phyloP scores from a whole-genome alignment of 2,329 filamentous ascomycete genomes.

The Tolypocladium inflatum region DNA sequence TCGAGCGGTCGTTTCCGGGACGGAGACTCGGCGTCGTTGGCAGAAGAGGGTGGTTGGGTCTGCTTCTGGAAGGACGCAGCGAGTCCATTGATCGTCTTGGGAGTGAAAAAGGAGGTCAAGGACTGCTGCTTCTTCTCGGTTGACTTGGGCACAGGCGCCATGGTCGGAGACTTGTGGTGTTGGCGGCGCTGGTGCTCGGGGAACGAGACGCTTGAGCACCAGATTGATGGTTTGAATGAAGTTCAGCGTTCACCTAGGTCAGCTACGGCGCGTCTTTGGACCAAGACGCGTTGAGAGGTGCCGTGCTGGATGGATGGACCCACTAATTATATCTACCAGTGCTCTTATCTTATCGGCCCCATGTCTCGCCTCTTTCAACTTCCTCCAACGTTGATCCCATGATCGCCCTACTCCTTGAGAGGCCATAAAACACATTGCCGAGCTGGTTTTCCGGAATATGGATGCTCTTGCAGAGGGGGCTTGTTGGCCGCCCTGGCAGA shows the following conservation, averaged over 20 bases:
- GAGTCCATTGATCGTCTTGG: constrained; percentile 42
- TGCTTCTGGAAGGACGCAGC: constrained; percentile 25
- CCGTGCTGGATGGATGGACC: neutral
- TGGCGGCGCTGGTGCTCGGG: neutral
- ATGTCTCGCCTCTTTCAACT: neutral
- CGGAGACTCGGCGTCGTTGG: constrained; percentile 17
- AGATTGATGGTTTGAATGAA: neutral
- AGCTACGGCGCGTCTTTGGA: neutral
- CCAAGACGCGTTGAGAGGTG: neutral
- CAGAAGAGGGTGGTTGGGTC: constrained; percentile 12
- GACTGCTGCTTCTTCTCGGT: constrained; percentile 64
- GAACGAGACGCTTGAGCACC: neutral
- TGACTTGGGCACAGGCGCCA: constrained; percentile 13
- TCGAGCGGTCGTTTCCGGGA: constrained; percentile 42
- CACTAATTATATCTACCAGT: neutral
- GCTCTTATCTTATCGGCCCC: neutral
- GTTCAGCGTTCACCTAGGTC: neutral
- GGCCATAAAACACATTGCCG: neutral
- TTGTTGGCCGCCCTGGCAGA: neutral
- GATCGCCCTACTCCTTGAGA: neutral
- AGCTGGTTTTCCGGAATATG: neutral
- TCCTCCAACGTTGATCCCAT: neutral
- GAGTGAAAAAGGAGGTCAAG: constrained; percentile 78
- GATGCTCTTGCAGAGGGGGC: neutral
- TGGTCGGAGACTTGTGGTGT: neutral